Percentiles rank a stretch among this genome's conserved stretches.
Evolutionary conservation across 202 grass and related monocot species (phyloP).

Genomic region (Carex sylvatica): DNA sequence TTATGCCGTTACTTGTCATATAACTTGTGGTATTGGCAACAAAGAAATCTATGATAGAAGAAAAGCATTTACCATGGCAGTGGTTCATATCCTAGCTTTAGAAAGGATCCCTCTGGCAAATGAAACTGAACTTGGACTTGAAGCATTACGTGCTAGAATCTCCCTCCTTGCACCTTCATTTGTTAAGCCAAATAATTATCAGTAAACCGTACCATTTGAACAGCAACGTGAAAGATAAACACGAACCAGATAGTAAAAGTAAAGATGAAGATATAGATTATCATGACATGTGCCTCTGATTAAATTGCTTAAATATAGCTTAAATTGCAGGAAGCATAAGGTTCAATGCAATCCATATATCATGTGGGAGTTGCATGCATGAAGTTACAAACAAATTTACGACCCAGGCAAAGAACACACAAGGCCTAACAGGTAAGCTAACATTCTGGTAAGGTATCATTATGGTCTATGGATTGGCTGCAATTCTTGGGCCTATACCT

Average conservation of each 20-base stretch:
- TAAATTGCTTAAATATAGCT: too few species aligned
- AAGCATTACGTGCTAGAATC: not conserved
- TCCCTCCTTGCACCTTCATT: not conserved
- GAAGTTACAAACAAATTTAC: not conserved
- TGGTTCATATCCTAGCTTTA: slow-evolving; percentile 25
- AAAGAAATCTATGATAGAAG: not conserved
- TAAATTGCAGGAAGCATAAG: not conserved
- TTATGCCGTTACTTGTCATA: not conserved
- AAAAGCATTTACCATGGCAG: not conserved
- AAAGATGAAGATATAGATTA: not conserved
- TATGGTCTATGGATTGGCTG: not conserved
- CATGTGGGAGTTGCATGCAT: not conserved
- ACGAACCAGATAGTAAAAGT: not conserved
- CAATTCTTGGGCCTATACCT: not conserved
- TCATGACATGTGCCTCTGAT: not conserved
- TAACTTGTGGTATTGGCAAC: not conserved
- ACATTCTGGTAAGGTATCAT: not conserved
- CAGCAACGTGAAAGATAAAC: not conserved
- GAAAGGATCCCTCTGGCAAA: slow-evolving; percentile 14
- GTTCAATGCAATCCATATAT: not conserved
- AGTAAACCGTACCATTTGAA: not conserved
- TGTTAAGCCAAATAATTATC: not conserved
- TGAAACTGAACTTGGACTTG: slow-evolving; percentile 13
- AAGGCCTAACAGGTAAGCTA: not conserved
- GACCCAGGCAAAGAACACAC: not conserved